These are phyloP conservation scores for Imleria badia DNA, from an alignment of 768 basidiomycete genomes.

Conservation along the genomic window DNA sequence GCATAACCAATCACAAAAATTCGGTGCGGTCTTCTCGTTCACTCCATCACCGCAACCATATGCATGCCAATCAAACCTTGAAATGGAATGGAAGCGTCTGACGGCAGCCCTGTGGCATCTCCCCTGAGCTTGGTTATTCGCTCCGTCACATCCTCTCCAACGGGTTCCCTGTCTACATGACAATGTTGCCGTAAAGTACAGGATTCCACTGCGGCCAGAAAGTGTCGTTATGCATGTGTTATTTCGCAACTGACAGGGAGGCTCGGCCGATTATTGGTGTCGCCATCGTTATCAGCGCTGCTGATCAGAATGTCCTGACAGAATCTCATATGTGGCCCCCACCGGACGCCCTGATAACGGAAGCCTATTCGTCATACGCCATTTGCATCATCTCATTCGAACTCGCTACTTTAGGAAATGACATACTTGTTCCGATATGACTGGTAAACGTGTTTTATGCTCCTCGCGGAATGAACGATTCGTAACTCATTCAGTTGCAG, in stretches of 20 bases:
- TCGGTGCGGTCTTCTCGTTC: constrained; percentile 2
- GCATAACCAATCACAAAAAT: constrained; percentile 11
- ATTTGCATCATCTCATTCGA: background rate
- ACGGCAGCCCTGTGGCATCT: constrained; percentile 6
- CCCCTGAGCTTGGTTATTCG: background rate
- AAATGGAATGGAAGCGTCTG: constrained; percentile 24
- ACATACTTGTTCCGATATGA: background rate
- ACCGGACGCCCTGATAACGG: background rate
- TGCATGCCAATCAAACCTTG: constrained; percentile 25
- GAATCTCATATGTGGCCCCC: constrained; percentile 2
- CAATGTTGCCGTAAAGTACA: background rate
- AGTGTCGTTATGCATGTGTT: background rate
- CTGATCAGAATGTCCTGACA: constrained; percentile 12
- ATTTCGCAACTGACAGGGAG: background rate
- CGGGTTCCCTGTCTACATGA: background rate
- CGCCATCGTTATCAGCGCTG: constrained; percentile 7
- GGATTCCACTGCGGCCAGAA: background rate
- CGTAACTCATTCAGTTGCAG: background rate
- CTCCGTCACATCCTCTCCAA: background rate
- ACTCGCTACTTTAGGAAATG: background rate
- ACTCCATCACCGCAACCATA: constrained; percentile 21
- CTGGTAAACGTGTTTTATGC: constrained; percentile 10
- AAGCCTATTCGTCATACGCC: constrained; percentile 2
- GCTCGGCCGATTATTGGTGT: constrained; percentile 3
- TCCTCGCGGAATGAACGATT: background rate